Evolutionary conservation across 2,329 filamentous ascomycete genomes (phyloP), one percentile per base, ranked within the genome.

Genomic region (Whalleya microplaca): DNA sequence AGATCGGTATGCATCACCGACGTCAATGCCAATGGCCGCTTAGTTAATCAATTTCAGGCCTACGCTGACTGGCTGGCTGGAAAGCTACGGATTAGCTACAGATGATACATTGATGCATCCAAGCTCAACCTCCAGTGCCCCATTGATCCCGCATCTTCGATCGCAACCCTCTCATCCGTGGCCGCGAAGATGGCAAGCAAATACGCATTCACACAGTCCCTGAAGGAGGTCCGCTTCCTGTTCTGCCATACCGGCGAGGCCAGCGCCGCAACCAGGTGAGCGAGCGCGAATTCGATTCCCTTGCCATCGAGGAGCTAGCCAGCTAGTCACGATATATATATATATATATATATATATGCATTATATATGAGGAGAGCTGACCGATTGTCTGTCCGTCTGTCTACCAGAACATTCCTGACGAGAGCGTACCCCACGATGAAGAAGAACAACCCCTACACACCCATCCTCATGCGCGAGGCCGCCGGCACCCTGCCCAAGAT

Each of bases 391-490:
- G 3, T 27, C 23, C 43, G n/a, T 9, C 52, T 29, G 3, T 27
- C 23, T 27, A 4, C 23, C 68, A 97, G 95, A 75, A 88, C 90
- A 27, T 99, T 99, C 79, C 83, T 99, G 65, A 89, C 88, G 64
- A 87, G 91, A 73, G 88, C 92, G 65, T 99, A 99, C 77, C 95
- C 95, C 45, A 95, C 91, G 58, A 98, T 99, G 94, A 99, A 99
- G 87, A 96, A 96, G 83, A 91, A 94, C 84, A 99, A 99, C 81
- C 95, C 95, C 55, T 81, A 90, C 76, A 93, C 85, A 47, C 95
- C 95, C 52, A 98, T 99, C 77, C 82, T 99, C 81, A 87, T 99
- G 71, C 91, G 95, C 72, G 95, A 98, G 81, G 95, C 94, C 51
- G 80, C 85, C 67, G 92, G 91, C 71, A 91, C 91, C 52, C 80